A percentile compares a stretch with the other conserved stretches of the same genome.
Conservation (phyloP, 2,329 filamentous ascomycete species). For the Chaetomiaceae sp. region DNA sequence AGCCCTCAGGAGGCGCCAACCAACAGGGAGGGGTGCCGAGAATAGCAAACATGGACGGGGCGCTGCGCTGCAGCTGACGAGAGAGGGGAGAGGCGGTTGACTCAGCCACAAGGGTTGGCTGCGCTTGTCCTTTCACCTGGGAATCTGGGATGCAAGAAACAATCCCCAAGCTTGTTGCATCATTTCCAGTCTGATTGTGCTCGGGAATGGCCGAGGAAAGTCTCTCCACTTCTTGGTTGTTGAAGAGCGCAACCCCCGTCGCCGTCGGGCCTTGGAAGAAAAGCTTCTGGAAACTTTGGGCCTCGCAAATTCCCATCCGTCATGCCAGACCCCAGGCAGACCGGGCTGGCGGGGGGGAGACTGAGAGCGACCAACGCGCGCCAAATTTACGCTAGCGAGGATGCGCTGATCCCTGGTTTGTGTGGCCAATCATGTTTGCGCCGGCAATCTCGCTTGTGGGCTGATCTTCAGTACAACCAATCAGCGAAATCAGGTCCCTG, state of each 20-base stretch:
- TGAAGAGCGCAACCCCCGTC: not conserved
- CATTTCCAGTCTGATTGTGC: not conserved
- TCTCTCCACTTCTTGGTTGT: not conserved
- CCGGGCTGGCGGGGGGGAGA: too few relatives aligned
- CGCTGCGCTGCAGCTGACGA: too few relatives aligned
- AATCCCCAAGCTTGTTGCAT: too few relatives aligned
- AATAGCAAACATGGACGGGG: not conserved
- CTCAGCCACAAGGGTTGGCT: constrained; percentile 10
- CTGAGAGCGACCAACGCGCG: too few relatives aligned
- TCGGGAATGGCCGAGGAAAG: not conserved
- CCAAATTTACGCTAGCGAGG: not conserved
- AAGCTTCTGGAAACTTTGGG: not conserved
- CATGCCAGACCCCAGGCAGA: too few relatives aligned
- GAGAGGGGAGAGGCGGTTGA: not conserved
- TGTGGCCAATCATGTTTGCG: constrained; percentile 18
- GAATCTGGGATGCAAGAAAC: too few relatives aligned
- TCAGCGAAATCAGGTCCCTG: constrained; percentile 20
- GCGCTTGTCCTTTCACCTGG: too few relatives aligned
- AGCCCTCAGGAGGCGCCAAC: too few relatives aligned
- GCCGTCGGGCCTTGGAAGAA: not conserved
- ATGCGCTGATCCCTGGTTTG: not conserved
- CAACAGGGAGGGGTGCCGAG: not conserved
- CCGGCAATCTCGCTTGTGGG: constrained; percentile 25
- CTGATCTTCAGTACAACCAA: constrained; percentile 18
- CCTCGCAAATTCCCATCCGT: too few relatives aligned